These are phyloP conservation scores for Phialophora expanda DNA, from an alignment of 2,329 filamentous ascomycete species.

Conservation along the genomic window DNA sequence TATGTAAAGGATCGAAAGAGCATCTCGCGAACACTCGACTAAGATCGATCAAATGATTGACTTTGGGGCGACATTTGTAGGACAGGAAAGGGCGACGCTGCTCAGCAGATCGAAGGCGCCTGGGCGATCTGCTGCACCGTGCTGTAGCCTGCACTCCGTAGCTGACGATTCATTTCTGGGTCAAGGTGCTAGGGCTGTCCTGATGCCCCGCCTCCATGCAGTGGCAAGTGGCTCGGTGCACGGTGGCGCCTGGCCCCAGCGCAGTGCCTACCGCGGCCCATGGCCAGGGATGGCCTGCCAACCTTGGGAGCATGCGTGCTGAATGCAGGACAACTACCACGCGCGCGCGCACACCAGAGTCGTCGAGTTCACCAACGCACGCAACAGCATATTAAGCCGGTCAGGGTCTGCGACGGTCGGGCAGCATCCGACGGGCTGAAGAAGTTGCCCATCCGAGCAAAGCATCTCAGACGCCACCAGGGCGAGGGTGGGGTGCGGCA, in stretches of 20 bases:
- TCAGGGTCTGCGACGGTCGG: neutral
- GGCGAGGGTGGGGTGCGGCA: neutral
- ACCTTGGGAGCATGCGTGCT: neutral
- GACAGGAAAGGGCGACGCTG: constrained; percentile 1
- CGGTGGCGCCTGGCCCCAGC: neutral
- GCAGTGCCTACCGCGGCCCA: neutral
- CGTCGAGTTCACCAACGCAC: neutral
- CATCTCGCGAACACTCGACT: neutral
- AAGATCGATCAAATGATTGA: neutral
- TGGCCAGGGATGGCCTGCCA: neutral
- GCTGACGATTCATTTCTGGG: neutral
- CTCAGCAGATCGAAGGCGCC: neutral
- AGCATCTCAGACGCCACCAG: neutral
- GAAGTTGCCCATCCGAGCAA: constrained; percentile 3
- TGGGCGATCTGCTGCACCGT: neutral
- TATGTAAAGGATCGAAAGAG: constrained; percentile 13
- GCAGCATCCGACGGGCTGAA: constrained; percentile 5
- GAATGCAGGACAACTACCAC: no score
- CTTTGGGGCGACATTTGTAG: neutral
- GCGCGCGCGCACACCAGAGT: neutral
- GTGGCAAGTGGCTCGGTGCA: neutral
- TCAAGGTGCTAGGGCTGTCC: neutral
- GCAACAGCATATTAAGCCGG: neutral
- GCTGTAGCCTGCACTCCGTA: neutral
- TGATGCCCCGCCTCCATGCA: neutral